Evolutionary conservation across 1,284 basidiomycete species (phyloP).

Genomic region (Bondarzewia mesenterica): DNA sequence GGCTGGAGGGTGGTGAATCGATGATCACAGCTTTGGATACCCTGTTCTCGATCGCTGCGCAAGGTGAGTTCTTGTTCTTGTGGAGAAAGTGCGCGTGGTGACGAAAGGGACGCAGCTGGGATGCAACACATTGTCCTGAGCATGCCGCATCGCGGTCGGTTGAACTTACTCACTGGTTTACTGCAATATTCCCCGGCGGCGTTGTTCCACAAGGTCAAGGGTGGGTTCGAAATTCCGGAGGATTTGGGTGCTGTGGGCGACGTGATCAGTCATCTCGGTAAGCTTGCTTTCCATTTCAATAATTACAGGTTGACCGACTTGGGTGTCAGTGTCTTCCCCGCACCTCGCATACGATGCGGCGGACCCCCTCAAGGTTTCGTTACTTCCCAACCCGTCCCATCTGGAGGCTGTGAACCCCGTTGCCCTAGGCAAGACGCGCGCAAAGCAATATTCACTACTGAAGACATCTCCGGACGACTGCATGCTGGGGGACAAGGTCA

Average conservation of each 20-base stretch:
- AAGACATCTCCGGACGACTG: constrained; percentile 61
- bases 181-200: constrained; percentile 57
- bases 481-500: constrained; percentile 75
- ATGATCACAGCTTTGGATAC: constrained; percentile 82
- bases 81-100: background rate
- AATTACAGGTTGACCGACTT: background rate
- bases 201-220: constrained; percentile 82
- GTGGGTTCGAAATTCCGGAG: constrained; percentile 64
- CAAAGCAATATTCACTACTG: constrained; percentile 83
- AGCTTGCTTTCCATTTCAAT: constrained; percentile 10
- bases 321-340: constrained; percentile 47
- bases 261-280: constrained; percentile 78
- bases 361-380: constrained; percentile 59
- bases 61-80: constrained; percentile 32
- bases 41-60: constrained; percentile 60
- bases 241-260: constrained; percentile 71
- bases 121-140: constrained; percentile 67
- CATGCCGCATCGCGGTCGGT: constrained; percentile 83
- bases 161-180: constrained; percentile 80
- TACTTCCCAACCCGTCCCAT: constrained; percentile 86
- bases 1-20: constrained; percentile 83
- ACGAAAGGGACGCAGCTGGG: constrained; percentile 36
- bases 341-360: constrained; percentile 46
- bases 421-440: constrained; percentile 82
- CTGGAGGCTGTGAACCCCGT: constrained; percentile 84